Conservation (phyloP, 805 yeast species). For the Yamadazyma sp. region DNA sequence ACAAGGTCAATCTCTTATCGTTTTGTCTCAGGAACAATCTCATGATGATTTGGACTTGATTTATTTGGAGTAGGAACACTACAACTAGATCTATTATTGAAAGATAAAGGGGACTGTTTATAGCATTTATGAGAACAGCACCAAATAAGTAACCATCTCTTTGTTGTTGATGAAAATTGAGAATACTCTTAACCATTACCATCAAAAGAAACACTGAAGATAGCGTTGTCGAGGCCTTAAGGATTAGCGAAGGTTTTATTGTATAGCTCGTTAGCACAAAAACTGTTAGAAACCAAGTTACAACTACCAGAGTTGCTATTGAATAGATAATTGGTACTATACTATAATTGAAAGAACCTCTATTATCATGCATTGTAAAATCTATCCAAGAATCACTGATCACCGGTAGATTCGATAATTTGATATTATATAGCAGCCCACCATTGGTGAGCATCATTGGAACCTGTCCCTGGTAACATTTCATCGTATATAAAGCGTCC, state of each 20-base stretch:
- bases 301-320: conserved; percentile 60
- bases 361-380: conserved; percentile 29
- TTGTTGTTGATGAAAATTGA: conserved; percentile 47
- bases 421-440: conserved; percentile 26
- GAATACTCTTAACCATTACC: conserved; percentile 46
- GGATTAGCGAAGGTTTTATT: conserved; percentile 53
- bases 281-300: conserved; percentile 60
- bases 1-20: conserved; percentile 63
- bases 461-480: conserved; percentile 26
- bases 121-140: conserved; percentile 37
- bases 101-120: conserved; percentile 46
- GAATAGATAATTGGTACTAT: conserved; percentile 63
- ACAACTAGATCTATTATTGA: conserved; percentile 57
- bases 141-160: conserved; percentile 41
- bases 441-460: conserved; percentile 40
- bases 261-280: conserved; percentile 64
- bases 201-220: conserved; percentile 56
- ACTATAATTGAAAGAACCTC: conserved; percentile 50
- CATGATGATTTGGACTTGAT: conserved; percentile 71
- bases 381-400: conserved; percentile 48
- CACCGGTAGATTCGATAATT: conserved; percentile 37
- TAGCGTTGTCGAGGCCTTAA: conserved; percentile 48
- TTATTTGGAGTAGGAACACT: conserved; percentile 55
- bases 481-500: conserved; percentile 25
- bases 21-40: conserved; percentile 62